Evolutionary conservation across 2,329 filamentous ascomycete species (phyloP).

Genomic region (Decorospora gaudefroyi): DNA sequence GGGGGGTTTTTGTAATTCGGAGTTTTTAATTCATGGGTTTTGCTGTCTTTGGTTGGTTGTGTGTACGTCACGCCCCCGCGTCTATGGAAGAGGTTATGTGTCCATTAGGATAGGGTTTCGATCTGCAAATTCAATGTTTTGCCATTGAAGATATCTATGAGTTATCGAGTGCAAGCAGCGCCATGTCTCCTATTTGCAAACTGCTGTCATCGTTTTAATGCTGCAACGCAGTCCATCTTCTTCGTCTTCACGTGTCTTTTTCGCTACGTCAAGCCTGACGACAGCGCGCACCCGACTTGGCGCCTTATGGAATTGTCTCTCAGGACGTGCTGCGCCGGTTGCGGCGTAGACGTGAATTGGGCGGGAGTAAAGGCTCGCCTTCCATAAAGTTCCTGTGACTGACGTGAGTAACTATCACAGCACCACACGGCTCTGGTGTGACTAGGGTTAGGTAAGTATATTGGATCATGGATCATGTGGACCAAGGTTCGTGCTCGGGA

Average conservation of each 20-base stretch:
- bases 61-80: too few relatives aligned
- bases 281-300: slow-evolving; percentile 13
- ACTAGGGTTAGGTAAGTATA: slow-evolving; percentile 10
- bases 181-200: background rate
- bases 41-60: too few relatives aligned
- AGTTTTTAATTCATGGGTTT: too few relatives aligned
- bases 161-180: slow-evolving; percentile 14
- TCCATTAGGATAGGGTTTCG: too few relatives aligned
- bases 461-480: background rate
- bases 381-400: slow-evolving; percentile 15
- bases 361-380: slow-evolving; percentile 9
- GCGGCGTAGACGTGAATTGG: slow-evolving; percentile 12
- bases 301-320: slow-evolving; percentile 7
- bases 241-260: background rate
- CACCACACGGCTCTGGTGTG: background rate
- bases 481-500: slow-evolving; percentile 18
- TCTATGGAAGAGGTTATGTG: too few relatives aligned
- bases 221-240: background rate
- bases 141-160: slow-evolving; percentile 13
- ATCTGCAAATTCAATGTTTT: too few relatives aligned
- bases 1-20: too few relatives aligned
- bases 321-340: slow-evolving; percentile 16
- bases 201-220: background rate
- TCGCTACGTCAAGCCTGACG: slow-evolving; percentile 10
- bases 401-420: slow-evolving; percentile 13